Base-by-base conservation (phyloP, 2,329 filamentous ascomycete genomes). In the Trichoderma breve region DNA sequence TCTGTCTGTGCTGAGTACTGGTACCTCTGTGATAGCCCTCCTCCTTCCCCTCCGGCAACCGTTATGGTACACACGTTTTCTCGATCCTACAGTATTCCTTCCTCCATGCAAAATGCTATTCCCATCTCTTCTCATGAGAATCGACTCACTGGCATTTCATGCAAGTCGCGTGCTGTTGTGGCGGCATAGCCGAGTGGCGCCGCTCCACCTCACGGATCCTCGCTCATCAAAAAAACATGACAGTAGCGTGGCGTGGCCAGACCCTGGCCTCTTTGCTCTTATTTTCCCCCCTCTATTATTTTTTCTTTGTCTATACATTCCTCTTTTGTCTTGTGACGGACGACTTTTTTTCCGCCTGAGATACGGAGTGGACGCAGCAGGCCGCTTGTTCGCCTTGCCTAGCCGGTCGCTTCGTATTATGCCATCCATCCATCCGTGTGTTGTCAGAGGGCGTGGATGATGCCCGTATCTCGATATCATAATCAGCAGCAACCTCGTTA, bases 101-200 rank as follows among this genome's bases (percentile, higher is more conserved):
- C 15, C 28, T 28, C 24, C 32, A 18, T 39, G 1, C 58, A 7
- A 1, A 53, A 6, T 26, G 9, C 39, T 0, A 39, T 43, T 28
- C 34, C 6, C 26, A 30, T 51, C 36, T 63, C 43, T 43, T 21
- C 21, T 63, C 36, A 63, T n/a, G 8, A 32, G 7, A 32, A 11
- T 60, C 65, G 34, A 24, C 43, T 62, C 66, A 53, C 60, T 62
- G 66, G 39, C 11, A 39, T 62, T 62, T 28, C 7, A 15, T 26
- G 8, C 34, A 53, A 63, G 70, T 71, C 70, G 62, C 62, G 70
- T 67, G 70, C 68, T 64, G 47, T 36, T 71, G 70, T 58, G 63
- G 63, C 70, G 70, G 63, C 51, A 55, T 67, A 55, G 70, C 70
- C 70, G 70, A 71, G 63, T 60, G 70, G 70, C 58, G 68, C 68